These are phyloP conservation scores for Lagenidium giganteum DNA, from an alignment of 352 stramenopile genomes.

Conservation along the genomic window DNA sequence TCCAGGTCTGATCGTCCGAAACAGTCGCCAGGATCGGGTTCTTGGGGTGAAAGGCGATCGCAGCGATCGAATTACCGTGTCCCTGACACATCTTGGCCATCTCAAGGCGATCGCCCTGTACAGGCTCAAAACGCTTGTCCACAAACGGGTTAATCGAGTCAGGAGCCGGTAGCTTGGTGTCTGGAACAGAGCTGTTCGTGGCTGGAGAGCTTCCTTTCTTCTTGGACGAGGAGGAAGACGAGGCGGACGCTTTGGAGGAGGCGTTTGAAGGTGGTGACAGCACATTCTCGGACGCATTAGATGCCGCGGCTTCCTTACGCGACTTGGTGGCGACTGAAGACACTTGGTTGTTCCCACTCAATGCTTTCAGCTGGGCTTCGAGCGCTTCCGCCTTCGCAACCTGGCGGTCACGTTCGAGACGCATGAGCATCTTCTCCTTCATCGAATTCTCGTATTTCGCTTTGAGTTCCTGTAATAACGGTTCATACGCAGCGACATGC, in stretches of 20 bases:
- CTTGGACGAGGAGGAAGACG: constrained; percentile 15
- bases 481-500: constrained; percentile 90
- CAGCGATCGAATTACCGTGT: constrained; percentile 88
- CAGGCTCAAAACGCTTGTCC: constrained; percentile 66
- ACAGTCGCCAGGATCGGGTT: constrained; percentile 91
- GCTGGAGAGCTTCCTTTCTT: constrained; percentile 23
- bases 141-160: constrained; percentile 68
- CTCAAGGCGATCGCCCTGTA: constrained; percentile 70
- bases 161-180: constrained; percentile 59
- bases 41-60: constrained; percentile 90
- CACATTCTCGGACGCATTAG: too few species aligned
- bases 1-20: constrained; percentile 94
- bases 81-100: constrained; percentile 85
- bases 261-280: too few species aligned
- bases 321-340: constrained; percentile 2
- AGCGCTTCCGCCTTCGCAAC: constrained; percentile 86
- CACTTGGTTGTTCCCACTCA: constrained; percentile 9
- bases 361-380: constrained; percentile 74
- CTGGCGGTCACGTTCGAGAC: constrained; percentile 90
- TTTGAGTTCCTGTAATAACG: constrained; percentile 90
- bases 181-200: constrained; percentile 4
- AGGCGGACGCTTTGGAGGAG: neutral
- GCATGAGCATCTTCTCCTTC: constrained; percentile 98
- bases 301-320: neutral
- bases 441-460: constrained; percentile 93